Conservation (phyloP, 768 basidiomycete species). For the Naganishia randhawae region DNA sequence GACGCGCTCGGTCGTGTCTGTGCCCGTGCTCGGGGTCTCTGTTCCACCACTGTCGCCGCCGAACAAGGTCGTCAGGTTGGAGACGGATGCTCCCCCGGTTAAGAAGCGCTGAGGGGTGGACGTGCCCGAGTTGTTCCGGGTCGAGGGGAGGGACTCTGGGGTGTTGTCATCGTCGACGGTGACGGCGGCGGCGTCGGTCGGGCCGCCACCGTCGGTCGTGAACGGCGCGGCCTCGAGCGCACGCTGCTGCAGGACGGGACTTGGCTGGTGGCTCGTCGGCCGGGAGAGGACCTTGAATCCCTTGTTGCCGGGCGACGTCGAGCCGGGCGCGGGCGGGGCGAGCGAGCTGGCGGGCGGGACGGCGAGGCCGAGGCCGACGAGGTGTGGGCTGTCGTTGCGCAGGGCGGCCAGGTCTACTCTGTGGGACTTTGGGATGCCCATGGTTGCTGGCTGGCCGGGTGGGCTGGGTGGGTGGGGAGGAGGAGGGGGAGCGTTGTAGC, state of each 20-base stretch:
- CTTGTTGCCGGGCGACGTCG: neutral
- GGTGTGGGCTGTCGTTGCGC: neutral
- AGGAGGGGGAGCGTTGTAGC: neutral
- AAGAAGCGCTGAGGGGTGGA: conserved; percentile 14
- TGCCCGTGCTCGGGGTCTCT: neutral
- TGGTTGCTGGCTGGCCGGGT: neutral
- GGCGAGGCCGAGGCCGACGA: neutral
- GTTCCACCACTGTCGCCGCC: neutral
- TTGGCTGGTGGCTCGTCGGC: conserved; percentile 7
- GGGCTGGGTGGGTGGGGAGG: neutral
- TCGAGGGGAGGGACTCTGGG: neutral
- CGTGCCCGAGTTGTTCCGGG: neutral
- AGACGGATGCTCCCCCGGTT: neutral
- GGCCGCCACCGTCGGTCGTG: neutral
- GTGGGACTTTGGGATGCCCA: conserved; percentile 20
- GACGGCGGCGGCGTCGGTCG: neutral
- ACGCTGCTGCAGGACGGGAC: conserved; percentile 1
- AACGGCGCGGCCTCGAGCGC: neutral
- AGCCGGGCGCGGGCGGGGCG: neutral
- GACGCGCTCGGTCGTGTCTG: neutral
- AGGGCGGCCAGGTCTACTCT: neutral
- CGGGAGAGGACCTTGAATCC: conserved; percentile 16
- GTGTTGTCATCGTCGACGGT: no score
- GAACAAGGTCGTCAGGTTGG: neutral
- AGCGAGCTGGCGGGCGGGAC: neutral